A percentile compares a stretch with the other conserved stretches of the same genome.
phyloP scores from a whole-genome alignment of 371 early-diverging fungal species.

The Mucor saturninus region DNA sequence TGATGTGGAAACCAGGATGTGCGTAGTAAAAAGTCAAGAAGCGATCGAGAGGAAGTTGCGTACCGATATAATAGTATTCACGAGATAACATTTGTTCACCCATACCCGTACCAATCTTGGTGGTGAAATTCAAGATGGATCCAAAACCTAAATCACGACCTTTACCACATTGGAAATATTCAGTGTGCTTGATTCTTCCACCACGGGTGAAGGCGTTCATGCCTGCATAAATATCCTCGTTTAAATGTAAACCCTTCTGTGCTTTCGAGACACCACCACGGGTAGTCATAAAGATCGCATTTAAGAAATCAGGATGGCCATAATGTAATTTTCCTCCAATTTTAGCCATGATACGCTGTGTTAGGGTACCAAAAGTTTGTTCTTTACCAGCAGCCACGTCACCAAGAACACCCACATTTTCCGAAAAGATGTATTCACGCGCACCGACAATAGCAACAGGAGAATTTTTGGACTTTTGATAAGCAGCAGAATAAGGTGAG shows the following conservation, averaged over 20 bases:
- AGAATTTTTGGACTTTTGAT: conserved; percentile 37
- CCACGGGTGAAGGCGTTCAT: conserved; percentile 89
- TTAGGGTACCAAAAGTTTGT: conserved; percentile 87
- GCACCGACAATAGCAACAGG: conserved; percentile 93
- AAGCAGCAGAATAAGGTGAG: conserved; percentile 72
- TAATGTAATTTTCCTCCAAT: conserved; percentile 87
- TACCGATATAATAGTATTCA: conserved; percentile 90
- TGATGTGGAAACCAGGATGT: conserved; percentile 91
- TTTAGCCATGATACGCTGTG: conserved; percentile 87
- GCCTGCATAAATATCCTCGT: conserved; percentile 94
- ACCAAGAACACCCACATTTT: conserved; percentile 86
- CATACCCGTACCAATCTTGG: conserved; percentile 94
- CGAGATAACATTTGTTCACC: conserved; percentile 92
- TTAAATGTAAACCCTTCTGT: conserved; percentile 89
- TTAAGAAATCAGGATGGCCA: conserved; percentile 93
- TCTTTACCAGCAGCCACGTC: conserved; percentile 94
- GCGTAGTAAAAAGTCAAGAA: conserved; percentile 91
- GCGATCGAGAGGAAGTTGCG: conserved; percentile 82
- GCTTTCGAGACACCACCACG: conserved; percentile 91
- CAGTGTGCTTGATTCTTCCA: conserved; percentile 89
- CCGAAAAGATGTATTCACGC: conserved; percentile 90
- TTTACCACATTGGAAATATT: conserved; percentile 93
- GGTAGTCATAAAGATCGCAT: conserved; percentile 87
- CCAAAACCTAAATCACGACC: conserved; percentile 93
- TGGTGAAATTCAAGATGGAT: conserved; percentile 87